A percentile compares a stretch with the other conserved stretches of the same genome.
phyloP scores from a whole-genome alignment of 1,284 basidiomycete genomes.

The Thecaphora frezii region DNA sequence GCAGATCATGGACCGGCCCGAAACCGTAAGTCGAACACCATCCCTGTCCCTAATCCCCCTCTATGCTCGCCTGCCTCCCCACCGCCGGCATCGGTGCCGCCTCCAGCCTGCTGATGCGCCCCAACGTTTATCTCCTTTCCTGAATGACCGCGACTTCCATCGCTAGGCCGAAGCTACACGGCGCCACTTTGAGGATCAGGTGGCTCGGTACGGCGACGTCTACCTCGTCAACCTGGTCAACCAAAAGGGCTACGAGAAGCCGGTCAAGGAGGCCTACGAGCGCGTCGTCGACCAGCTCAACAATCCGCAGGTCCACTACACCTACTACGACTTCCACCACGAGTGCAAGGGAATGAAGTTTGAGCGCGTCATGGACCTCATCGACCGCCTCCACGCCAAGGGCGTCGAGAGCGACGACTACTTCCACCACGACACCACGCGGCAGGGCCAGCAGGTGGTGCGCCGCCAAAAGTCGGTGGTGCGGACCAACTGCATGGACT shows the following conservation, averaged over 20 bases:
- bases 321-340: slow-evolving; percentile 97
- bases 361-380: slow-evolving; percentile 82
- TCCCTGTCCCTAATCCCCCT: too few relatives aligned
- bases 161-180: slow-evolving; percentile 71
- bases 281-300: slow-evolving; percentile 68
- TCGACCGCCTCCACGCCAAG: slow-evolving; percentile 72
- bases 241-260: slow-evolving; percentile 89
- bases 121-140: slow-evolving; percentile 75
- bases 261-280: slow-evolving; percentile 95
- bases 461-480: slow-evolving; percentile 61
- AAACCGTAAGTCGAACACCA: slow-evolving; percentile 67
- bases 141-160: slow-evolving; percentile 68
- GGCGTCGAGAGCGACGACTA: slow-evolving; percentile 66
- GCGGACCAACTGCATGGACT: slow-evolving; percentile 75
- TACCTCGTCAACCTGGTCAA: slow-evolving; percentile 90
- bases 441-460: slow-evolving; percentile 16
- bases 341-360: slow-evolving; percentile 95
- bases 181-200: slow-evolving; percentile 75
- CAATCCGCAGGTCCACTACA: slow-evolving; percentile 75
- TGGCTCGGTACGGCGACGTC: slow-evolving; percentile 76
- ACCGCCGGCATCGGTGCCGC: too few relatives aligned
- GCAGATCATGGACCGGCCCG: slow-evolving; percentile 87
- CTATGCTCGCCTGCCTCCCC: too few relatives aligned
- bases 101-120: slow-evolving; percentile 81
- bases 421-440: slow-evolving; percentile 24